phyloP scores from a whole-genome alignment of 768 basidiomycete species.

The Cubamyces sp. region DNA sequence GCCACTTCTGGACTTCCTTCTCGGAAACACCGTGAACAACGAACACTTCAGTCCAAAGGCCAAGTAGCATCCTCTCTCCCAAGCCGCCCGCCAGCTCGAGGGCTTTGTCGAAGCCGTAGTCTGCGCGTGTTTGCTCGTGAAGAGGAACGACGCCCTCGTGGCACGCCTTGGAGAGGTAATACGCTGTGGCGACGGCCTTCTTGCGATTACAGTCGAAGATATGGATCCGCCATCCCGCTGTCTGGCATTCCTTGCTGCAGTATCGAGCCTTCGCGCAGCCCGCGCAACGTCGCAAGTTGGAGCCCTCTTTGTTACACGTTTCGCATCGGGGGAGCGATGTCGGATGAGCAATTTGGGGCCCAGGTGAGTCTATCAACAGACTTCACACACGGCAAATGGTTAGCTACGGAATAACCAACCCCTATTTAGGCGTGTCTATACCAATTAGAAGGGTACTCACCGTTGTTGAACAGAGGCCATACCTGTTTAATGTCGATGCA shows the following conservation, averaged over 20 bases:
- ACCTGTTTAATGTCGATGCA: no score
- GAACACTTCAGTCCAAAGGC: constrained; percentile 40
- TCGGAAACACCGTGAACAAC: constrained; percentile 25
- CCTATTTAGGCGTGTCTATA: no score
- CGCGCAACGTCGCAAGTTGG: neutral
- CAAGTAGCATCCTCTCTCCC: constrained; percentile 31
- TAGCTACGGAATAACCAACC: no score
- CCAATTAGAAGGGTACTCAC: no score
- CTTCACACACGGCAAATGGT: no score
- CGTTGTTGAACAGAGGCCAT: no score
- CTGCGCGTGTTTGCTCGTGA: constrained; percentile 37
- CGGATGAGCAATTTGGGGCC: no score
- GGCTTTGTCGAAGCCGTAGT: constrained; percentile 41
- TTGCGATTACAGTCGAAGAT: constrained; percentile 38
- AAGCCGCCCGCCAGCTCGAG: constrained; percentile 17
- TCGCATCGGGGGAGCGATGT: no score
- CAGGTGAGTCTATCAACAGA: no score
- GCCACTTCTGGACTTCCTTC: constrained; percentile 40
- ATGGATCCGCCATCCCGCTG: constrained; percentile 35
- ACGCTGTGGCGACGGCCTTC: constrained; percentile 34
- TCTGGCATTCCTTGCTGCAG: constrained; percentile 39
- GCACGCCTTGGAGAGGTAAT: constrained; percentile 39
- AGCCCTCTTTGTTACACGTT: no score
- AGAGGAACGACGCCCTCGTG: constrained; percentile 34
- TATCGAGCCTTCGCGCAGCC: constrained; percentile 35